Evolutionary conservation across 139 green algal genomes (phyloP), one percentile per base, ranked within the genome.

Genomic region (Chlorella ohadii): DNA sequence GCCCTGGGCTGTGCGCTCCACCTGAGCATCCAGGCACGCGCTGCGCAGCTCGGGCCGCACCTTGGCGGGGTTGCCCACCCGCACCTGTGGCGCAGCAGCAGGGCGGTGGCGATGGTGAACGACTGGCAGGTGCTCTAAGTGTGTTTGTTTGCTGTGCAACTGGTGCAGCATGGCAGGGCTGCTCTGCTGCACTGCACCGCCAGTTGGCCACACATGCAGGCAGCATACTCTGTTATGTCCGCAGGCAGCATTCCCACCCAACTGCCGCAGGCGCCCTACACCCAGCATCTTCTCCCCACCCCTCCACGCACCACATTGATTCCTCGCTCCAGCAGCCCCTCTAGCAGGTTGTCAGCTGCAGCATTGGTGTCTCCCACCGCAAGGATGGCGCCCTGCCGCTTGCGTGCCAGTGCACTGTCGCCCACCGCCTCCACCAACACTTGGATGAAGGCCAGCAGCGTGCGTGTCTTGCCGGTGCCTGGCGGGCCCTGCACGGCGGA

Each of bases 331-430:
- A 74, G 55, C 70, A 98, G 84, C 13, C 96, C 96, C 77, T 97
- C 91, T 36, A 98, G 85, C 51, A 98, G 65, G 90, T 99, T 99
- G 87, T 99, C 96, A 0, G 94, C 93, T 5, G 96, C 96, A 3
- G 94, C 94, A 51, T 97, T 97, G 73, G 94, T 97, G 81, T 95
- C 93, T 5, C 88, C 92, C 47, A 87, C 89, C 0, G 92, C 94
- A 55, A 97, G 89, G 31, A 97, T 67, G n/a, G 70, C 25, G 25
- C 47, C 67, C 61, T 81, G 38, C 25, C n/a, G 31, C 20, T 15
- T n/a, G 25, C 36, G 65, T 4, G 27, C 36, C 31, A 17, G 71
- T 47, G 59, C 22, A 16, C 36, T 36, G 17, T 47, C 57, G 33
- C 55, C 34, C 38, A 65, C 61, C 25, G 73, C 44, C 67, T 57